These are phyloP conservation scores for Aspergillus aculeatinus DNA, from an alignment of 2,329 filamentous ascomycete genomes.

Conservation along the genomic window DNA sequence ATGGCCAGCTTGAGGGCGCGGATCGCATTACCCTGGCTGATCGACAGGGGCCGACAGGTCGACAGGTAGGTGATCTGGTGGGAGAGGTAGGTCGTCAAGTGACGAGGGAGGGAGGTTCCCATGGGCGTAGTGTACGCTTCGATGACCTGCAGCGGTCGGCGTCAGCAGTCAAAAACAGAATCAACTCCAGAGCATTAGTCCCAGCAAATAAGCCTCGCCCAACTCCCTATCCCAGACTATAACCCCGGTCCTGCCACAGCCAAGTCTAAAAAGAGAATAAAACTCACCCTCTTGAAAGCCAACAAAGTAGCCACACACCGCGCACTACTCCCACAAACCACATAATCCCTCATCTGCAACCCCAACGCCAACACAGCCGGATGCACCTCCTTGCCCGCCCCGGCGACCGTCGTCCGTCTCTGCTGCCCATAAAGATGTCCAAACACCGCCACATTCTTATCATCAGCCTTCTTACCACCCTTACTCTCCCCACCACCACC, in stretches of 20 bases:
- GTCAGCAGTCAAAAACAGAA: background rate
- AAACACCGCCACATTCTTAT: constrained; percentile 72
- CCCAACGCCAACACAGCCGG: constrained; percentile 81
- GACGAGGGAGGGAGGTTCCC: constrained; percentile 79
- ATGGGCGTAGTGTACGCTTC: constrained; percentile 87
- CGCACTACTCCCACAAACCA: constrained; percentile 84
- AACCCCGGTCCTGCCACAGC: too few relatives aligned
- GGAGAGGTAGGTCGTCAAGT: constrained; percentile 88
- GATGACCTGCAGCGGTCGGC: constrained; percentile 64
- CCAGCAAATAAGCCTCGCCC: too few relatives aligned
- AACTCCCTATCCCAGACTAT: too few relatives aligned
- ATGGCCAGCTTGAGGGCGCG: constrained; percentile 92
- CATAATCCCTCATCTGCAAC: constrained; percentile 85
- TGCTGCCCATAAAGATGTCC: constrained; percentile 78
- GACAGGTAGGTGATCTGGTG: constrained; percentile 94
- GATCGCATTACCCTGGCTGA: constrained; percentile 96
- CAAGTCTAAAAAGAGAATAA: background rate
- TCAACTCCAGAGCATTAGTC: constrained; percentile 9
- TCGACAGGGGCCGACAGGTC: constrained; percentile 90
- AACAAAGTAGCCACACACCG: constrained; percentile 83
- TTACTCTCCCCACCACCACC: constrained; percentile 37
- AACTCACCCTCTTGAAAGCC: constrained; percentile 77
- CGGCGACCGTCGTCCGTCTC: constrained; percentile 63
- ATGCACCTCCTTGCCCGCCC: constrained; percentile 71
- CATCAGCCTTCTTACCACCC: constrained; percentile 59